These are phyloP conservation scores for Pneumocystis canis DNA, from an alignment of 1,139 yeast genomes.

Conservation along the genomic window DNA sequence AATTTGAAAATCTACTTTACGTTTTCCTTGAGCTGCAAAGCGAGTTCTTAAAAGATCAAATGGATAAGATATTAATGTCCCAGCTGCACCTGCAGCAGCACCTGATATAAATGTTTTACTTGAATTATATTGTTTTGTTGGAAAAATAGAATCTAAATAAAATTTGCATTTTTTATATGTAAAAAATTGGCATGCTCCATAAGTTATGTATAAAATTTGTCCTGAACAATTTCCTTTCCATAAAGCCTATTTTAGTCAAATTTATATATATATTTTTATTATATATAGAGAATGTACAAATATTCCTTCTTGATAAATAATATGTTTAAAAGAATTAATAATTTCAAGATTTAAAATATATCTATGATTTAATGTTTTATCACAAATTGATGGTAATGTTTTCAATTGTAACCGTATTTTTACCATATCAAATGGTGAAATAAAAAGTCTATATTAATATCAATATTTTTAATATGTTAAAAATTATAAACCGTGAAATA, in stretches of 20 bases:
- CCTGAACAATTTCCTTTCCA: conserved; percentile 98
- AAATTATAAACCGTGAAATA: conserved; percentile 2
- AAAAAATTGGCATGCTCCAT: conserved; percentile 77
- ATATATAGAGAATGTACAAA: conserved; percentile 1
- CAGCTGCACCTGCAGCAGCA: conserved; percentile 56
- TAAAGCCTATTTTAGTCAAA: conserved; percentile 29
- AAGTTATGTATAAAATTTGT: conserved; percentile 63
- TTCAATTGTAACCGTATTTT: conserved; percentile 73
- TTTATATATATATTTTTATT: background rate
- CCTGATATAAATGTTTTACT: conserved; percentile 48
- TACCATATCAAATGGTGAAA: conserved; percentile 82
- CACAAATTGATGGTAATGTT: conserved; percentile 9
- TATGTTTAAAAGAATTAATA: conserved; percentile 3
- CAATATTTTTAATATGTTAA: background rate
- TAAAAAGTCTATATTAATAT: conserved; percentile 36
- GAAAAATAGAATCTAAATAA: background rate
- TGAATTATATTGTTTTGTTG: background rate
- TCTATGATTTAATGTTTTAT: background rate
- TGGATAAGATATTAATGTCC: conserved; percentile 70
- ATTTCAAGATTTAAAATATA: conserved; percentile 1
- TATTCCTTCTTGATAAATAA: conserved; percentile 10
- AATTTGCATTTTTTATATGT: conserved; percentile 35
- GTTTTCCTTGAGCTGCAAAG: conserved; percentile 37
- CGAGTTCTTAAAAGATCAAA: conserved; percentile 75
- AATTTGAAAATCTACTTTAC: background rate